phyloP scores from a whole-genome alignment of 768 basidiomycete species.

The Mycena haematopus region DNA sequence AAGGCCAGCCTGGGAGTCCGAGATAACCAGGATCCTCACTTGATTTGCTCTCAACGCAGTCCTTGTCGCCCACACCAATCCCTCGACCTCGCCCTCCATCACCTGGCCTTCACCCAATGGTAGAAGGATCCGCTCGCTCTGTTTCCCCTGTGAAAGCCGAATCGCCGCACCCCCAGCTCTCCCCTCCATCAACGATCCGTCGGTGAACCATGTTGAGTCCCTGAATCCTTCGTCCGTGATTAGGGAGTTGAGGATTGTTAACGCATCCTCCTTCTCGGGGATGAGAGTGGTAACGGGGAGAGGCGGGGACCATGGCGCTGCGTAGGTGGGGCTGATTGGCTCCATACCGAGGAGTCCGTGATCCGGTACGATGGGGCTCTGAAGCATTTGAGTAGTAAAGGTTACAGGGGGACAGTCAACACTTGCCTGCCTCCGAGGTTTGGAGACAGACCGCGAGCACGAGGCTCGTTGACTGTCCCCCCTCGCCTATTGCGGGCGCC shows the following conservation, averaged over 20 bases:
- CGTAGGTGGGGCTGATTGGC: not conserved
- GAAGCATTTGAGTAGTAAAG: no score
- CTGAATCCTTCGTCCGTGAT: not conserved
- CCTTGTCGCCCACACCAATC: not conserved
- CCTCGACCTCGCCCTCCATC: not conserved
- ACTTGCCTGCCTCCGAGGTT: not conserved
- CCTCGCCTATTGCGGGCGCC: no score
- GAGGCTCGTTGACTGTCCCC: not conserved
- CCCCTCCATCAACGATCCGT: not conserved
- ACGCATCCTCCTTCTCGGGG: not conserved
- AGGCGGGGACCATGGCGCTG: not conserved
- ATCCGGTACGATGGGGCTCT: not conserved
- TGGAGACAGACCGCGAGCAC: not conserved
- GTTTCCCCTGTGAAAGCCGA: not conserved
- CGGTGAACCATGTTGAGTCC: no score
- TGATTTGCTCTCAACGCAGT: not conserved
- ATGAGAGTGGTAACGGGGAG: not conserved
- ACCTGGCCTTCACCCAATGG: not conserved
- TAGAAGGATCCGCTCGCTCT: not conserved
- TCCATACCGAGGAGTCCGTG: not conserved
- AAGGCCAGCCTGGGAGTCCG: not conserved
- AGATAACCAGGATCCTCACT: not conserved
- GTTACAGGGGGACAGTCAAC: no score
- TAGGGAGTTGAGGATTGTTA: not conserved
- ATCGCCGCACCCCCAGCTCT: not conserved